Evolutionary conservation across 805 yeast species (phyloP).

Genomic region (Torulaspora quercuum): DNA sequence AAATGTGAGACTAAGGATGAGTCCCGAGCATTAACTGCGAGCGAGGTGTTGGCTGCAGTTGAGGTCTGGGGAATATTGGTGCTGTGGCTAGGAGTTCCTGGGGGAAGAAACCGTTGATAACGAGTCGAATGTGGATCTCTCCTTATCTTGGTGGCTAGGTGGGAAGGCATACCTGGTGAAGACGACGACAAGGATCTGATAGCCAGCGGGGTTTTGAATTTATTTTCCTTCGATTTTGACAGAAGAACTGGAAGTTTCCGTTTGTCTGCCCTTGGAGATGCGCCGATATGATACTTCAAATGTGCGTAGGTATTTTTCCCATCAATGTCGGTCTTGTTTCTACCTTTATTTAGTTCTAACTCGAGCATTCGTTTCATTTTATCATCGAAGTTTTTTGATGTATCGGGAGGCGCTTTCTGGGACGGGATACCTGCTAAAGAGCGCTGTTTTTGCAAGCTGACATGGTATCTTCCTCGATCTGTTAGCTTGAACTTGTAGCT

Average conservation of each 20-base stretch:
- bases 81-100: constrained; percentile 20
- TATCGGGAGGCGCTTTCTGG: constrained; percentile 9
- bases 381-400: constrained; percentile 26
- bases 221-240: constrained; percentile 27
- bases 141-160: constrained; percentile 28
- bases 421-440: constrained; percentile 17
- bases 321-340: constrained; percentile 16
- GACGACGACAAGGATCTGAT: constrained; percentile 17
- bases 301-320: constrained; percentile 31
- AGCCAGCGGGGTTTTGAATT: constrained; percentile 31
- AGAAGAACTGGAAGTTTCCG: constrained; percentile 33
- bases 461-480: constrained; percentile 36
- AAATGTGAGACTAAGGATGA: constrained; percentile 4
- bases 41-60: constrained; percentile 6
- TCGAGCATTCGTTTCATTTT: constrained; percentile 31
- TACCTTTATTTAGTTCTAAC: constrained; percentile 20
- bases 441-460: constrained; percentile 18
- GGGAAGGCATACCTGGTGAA: constrained; percentile 31
- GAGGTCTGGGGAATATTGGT: constrained; percentile 10
- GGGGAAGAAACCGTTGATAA: constrained; percentile 15
- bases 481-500: constrained; percentile 30
- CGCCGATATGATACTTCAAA: constrained; percentile 29
- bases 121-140: constrained; percentile 11
- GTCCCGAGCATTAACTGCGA: constrained; percentile 9
- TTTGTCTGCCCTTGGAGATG: constrained; percentile 30